Percentiles rank a stretch among this genome's conserved stretches.
These are phyloP conservation scores for Avena atlantica DNA, from an alignment of 176 grass and related monocot genomes.

Conservation along the genomic window DNA sequence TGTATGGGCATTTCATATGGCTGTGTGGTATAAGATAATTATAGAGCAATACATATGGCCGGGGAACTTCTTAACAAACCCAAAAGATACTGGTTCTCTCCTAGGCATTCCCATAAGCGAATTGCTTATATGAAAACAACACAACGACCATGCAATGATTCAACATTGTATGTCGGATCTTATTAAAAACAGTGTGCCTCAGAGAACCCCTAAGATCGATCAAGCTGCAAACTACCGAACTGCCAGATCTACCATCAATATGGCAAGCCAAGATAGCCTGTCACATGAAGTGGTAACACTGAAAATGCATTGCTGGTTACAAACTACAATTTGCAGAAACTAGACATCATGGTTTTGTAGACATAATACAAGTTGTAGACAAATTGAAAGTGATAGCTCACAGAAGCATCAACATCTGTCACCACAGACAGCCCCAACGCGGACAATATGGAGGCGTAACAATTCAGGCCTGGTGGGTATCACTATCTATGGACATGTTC, in stretches of 20 bases:
- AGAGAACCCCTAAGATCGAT: not conserved
- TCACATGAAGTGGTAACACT: not conserved
- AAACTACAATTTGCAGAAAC: not conserved
- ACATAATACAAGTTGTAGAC: not conserved
- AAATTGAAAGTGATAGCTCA: not conserved
- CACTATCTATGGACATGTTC: not conserved
- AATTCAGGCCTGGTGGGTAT: not conserved
- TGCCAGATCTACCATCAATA: not conserved
- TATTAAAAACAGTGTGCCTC: not conserved
- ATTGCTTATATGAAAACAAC: not conserved
- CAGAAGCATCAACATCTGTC: not conserved
- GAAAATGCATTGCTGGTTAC: not conserved
- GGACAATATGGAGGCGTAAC: not conserved
- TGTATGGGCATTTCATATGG: not conserved
- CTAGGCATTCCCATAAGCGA: too few species aligned
- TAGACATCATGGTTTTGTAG: not conserved
- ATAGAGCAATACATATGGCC: not conserved
- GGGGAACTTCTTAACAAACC: too few species aligned
- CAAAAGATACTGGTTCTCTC: too few species aligned
- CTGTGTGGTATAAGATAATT: not conserved
- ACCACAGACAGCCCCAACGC: not conserved
- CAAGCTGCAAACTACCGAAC: not conserved
- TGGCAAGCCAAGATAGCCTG: not conserved
- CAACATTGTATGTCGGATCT: not conserved
- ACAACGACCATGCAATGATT: not conserved